Evolutionary conservation across 2,329 filamentous ascomycete species (phyloP), one percentile per base, ranked within the genome.

Genomic region (Epichloe amarillans): DNA sequence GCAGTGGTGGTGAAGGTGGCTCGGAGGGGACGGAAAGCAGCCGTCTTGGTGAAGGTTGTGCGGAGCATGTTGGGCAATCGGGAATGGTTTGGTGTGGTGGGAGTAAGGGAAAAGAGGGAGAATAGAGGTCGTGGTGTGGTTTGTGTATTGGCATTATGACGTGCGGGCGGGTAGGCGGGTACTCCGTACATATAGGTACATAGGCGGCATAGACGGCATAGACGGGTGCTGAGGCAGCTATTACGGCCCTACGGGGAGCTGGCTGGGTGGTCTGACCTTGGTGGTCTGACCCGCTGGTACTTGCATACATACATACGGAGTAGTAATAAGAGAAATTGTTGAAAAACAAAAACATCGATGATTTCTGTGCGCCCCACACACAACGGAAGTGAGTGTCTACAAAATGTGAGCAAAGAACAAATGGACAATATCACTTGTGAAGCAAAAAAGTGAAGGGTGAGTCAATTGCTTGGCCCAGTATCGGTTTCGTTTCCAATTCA

Each of bases 1-100:
- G 74, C 67, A 52, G 82, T 77, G 57, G 76, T 79, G 55, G 81
- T 75, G 72, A 88, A 84, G 59, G 80, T 75, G 57, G 74, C 62
- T 52, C 65, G 70, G 59, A 77, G 70, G 61, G 79, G 74, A 64
- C 76, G 73, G 62, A 74, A 66, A 58, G 73, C 64, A 56, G 73
- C 72, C 60, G 73, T 69, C 68, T 79, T 78, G 66, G 72, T 65
- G 62, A 82, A 67, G 58, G 76, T 69, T 65, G 82, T 80, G 65
- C 84, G 82, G 63, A 86, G 76, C 85, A 90, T 89, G 51, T 51
- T 67, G 64, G 53, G 47, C 33, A 51, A 53, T 54, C 55, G 50
- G 42, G 49, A 37, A 17, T 35, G 49, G 49, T 49, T 50, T 39
- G 46, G 26, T 52, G 50, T 47, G 49, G 51, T 50, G 50, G 48